Percentiles rank a stretch among this genome's conserved stretches.
Evolutionary conservation across 306 rosid species (phyloP).

Genomic region (Urtica urens): DNA sequence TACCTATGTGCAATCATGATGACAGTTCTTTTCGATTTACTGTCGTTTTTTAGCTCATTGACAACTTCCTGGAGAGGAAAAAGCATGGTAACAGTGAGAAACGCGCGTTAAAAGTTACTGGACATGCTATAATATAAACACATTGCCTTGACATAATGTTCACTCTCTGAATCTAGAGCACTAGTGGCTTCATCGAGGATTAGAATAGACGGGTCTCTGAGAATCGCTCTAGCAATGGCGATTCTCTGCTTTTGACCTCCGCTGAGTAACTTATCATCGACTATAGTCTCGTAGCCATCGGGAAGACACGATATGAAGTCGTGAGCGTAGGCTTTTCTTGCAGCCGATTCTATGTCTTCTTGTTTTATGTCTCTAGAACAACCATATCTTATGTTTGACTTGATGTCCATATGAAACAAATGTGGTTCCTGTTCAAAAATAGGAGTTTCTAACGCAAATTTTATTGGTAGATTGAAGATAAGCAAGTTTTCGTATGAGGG

Average conservation of each 20-base stretch:
- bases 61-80: conserved; percentile 22
- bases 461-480: not conserved
- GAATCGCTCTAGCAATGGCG: conserved; percentile 39
- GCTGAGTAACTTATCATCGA: conserved; percentile 34
- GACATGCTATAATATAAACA: not conserved
- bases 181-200: conserved; percentile 46
- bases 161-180: conserved; percentile 38
- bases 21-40: conserved; percentile 24
- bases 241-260: conserved; percentile 50
- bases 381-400: conserved; percentile 34
- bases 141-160: conserved; percentile 27
- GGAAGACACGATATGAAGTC: conserved; percentile 36
- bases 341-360: conserved; percentile 36
- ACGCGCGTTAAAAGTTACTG: not conserved
- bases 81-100: not conserved
- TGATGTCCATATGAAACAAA: conserved; percentile 32
- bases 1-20: conserved; percentile 36
- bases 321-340: conserved; percentile 31
- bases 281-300: conserved; percentile 33
- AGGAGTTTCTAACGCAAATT: conserved; percentile 8
- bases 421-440: conserved; percentile 38
- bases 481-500: not conserved
- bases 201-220: conserved; percentile 37
- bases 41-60: conserved; percentile 17
- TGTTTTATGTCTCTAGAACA: conserved; percentile 19